These are phyloP conservation scores for Bruguiera sexangula DNA, from an alignment of 345 rosid genomes.

Conservation along the genomic window DNA sequence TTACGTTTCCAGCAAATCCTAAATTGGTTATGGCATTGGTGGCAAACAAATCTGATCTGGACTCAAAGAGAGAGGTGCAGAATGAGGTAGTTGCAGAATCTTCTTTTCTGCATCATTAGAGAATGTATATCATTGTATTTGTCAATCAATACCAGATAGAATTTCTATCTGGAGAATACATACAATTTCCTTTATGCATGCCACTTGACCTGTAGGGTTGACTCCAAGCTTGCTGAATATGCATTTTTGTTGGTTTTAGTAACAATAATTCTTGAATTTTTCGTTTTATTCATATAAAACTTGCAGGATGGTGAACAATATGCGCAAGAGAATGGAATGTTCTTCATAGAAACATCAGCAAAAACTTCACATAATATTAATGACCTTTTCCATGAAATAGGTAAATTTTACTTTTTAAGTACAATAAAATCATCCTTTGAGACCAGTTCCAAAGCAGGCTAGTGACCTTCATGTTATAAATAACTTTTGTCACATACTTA, in stretches of 20 bases:
- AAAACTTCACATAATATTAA: slow-evolving; percentile 38
- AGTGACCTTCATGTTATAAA: too few species aligned
- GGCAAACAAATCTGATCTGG: slow-evolving; percentile 41
- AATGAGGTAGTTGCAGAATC: slow-evolving; percentile 24
- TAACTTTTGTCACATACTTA: too few species aligned
- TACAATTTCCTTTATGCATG: not conserved
- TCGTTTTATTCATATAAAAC: not conserved
- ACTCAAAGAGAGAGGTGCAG: slow-evolving; percentile 31
- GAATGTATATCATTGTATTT: too few species aligned
- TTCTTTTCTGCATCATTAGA: not conserved
- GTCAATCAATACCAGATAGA: too few species aligned
- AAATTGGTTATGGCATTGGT: slow-evolving; percentile 41
- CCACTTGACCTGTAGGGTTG: not conserved
- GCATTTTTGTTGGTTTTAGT: not conserved
- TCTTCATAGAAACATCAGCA: slow-evolving; percentile 45
- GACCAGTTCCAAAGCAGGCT: too few species aligned
- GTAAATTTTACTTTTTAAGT: slow-evolving; percentile 10
- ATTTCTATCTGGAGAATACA: not conserved
- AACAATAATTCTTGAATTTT: too few species aligned
- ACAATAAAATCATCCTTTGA: too few species aligned
- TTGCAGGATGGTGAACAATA: slow-evolving; percentile 34
- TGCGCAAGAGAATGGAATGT: slow-evolving; percentile 44
- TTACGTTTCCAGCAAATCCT: slow-evolving; percentile 26
- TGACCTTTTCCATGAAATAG: slow-evolving; percentile 40
- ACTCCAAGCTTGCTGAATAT: not conserved